These are phyloP conservation scores for Oemleria cerasiformis DNA, from an alignment of 306 rosid species.

Conservation along the genomic window DNA sequence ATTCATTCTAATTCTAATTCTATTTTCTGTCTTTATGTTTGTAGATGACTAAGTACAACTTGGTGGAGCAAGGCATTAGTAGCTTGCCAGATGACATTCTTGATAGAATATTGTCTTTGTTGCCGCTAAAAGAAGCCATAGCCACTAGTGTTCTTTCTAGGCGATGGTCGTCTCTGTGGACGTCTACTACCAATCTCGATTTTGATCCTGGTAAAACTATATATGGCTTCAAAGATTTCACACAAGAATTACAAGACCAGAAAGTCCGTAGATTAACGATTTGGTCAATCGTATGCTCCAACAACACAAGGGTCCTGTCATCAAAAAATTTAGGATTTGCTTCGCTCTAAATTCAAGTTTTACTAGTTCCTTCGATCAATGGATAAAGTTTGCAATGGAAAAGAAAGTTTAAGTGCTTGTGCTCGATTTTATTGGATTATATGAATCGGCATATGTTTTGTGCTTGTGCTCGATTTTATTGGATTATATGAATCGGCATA, in stretches of 20 bases:
- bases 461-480: too few relatives aligned
- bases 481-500: too few relatives aligned
- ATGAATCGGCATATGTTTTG: too few relatives aligned
- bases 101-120: not conserved
- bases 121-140: not conserved
- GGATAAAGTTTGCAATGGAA: not conserved
- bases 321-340: not conserved
- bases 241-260: too few relatives aligned
- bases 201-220: not conserved
- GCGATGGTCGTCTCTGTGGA: not conserved
- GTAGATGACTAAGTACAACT: too few relatives aligned
- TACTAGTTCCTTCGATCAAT: not conserved
- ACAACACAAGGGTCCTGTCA: not conserved
- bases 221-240: too few relatives aligned
- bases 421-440: not conserved
- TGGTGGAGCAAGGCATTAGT: not conserved
- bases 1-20: too few relatives aligned
- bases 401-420: not conserved
- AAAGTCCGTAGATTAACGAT: too few relatives aligned
- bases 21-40: too few relatives aligned
- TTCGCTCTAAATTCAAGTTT: too few relatives aligned
- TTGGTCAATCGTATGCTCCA: not conserved
- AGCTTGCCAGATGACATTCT: not conserved
- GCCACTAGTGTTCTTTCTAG: not conserved
- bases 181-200: not conserved